Evolutionary conservation across 345 rosid species (phyloP), one percentile per base, ranked within the genome.

Genomic region (Citrus unshiu): DNA sequence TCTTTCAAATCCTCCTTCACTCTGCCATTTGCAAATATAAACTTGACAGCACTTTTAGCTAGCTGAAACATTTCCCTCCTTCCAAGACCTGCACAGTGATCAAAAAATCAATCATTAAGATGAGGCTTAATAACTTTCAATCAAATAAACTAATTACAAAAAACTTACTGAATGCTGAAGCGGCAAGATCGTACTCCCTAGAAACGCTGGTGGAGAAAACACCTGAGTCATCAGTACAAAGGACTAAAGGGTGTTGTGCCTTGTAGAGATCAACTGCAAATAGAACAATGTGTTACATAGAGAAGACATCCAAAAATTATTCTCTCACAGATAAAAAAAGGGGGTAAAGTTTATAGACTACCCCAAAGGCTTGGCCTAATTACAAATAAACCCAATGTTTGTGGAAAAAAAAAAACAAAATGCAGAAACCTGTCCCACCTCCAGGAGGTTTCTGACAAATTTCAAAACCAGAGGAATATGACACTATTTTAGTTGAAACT

Each of bases 221-320:
- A 30, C 99, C 98, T 1, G 90, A 63, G 76, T 96, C 99, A 76
- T 96, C 99, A 1, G 99, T 96, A 86, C 99, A 94, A 77, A 94
- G 74, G 61, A 83, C 76, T 83, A 92, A 40, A 51, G 98, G 99
- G 85, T 96, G 99, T 16, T 89, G 88, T 70, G 87, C 87, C 3
- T 69, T 82, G 83, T 91, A 91, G 6, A 96, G 87, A 87, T 93
- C 88, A 90, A 73, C 99, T 96, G 82, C 84, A 79, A 27, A 51
- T 74, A 19, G 43, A 46, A 73, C 12, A 70, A 40, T n/a, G 79
- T 40, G 66, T 74, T 30, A 66, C 29, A 27, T 58, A 56, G 35
- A 68, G 57, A 39, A 56, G 12, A 74, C 21, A 35, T 54, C 54
- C 54, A 40, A 9, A 79, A 68, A 56, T 63, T 68, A 51, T 32